Conservation (phyloP, 2,329 filamentous ascomycete species). For the Graphilbum sp. region DNA sequence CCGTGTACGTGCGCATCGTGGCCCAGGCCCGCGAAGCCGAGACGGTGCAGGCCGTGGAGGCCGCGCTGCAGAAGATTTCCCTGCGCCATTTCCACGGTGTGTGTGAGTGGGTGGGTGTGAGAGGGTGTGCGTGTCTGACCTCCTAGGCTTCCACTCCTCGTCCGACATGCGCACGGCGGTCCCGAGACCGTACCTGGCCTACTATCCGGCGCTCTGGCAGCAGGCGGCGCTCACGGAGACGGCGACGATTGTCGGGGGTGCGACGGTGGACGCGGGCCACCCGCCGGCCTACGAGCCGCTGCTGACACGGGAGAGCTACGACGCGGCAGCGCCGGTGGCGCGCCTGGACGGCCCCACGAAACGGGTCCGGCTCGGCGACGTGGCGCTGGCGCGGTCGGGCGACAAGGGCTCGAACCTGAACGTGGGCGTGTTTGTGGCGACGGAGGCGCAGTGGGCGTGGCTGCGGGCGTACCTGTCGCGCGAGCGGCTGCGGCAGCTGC, state of each 20-base stretch:
- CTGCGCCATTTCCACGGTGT: not conserved
- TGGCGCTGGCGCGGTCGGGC: conserved; percentile 11
- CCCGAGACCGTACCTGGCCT: not conserved
- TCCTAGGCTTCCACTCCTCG: not conserved
- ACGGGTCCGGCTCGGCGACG: conserved; percentile 1
- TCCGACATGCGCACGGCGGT: not conserved
- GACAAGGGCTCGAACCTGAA: conserved; percentile 20
- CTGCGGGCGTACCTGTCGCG: conserved; percentile 19
- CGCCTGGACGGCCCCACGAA: not conserved
- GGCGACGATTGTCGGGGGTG: not conserved
- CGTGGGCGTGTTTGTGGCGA: conserved; percentile 20
- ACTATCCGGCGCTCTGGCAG: not conserved
- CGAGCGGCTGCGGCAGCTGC: conserved; percentile 19
- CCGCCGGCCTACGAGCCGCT: conserved; percentile 4
- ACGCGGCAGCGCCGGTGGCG: conserved; percentile 1
- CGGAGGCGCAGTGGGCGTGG: conserved; percentile 22
- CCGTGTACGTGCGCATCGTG: conserved; percentile 11
- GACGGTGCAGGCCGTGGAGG: not conserved
- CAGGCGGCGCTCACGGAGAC: not conserved
- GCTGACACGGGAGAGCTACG: conserved; percentile 3
- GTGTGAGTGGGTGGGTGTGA: no score
- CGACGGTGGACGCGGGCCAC: not conserved
- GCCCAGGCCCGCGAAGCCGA: conserved; percentile 4
- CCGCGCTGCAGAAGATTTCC: not conserved
- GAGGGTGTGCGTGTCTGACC: no score